These are phyloP conservation scores for Glarea lozoyensis DNA, from an alignment of 495 filamentous ascomycete genomes.

Conservation along the genomic window DNA sequence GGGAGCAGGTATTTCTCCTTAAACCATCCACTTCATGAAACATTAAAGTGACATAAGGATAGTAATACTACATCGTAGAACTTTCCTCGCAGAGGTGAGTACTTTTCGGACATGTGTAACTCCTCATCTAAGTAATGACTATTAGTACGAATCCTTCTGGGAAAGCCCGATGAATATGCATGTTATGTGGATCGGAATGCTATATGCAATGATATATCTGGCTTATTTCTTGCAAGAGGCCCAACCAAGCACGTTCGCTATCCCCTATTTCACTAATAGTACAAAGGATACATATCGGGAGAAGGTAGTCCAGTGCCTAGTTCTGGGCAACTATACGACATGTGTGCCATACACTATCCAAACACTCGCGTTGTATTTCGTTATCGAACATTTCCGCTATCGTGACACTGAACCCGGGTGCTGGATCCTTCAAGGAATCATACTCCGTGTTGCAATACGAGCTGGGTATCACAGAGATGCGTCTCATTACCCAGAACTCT, in stretches of 20 bases:
- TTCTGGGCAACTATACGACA: slow-evolving; percentile 33
- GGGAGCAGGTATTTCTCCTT: slow-evolving; percentile 30
- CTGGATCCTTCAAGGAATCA: slow-evolving; percentile 38
- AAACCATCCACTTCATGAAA: too few relatives aligned
- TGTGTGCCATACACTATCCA: slow-evolving; percentile 34
- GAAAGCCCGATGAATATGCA: slow-evolving; percentile 26
- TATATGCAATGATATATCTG: slow-evolving; percentile 31
- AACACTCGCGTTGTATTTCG: slow-evolving; percentile 35
- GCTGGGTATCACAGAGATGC: slow-evolving; percentile 49
- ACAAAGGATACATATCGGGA: not conserved
- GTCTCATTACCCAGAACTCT: slow-evolving; percentile 34
- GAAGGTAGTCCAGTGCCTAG: slow-evolving; percentile 28
- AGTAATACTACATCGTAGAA: slow-evolving; percentile 30
- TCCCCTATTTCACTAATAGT: too few relatives aligned
- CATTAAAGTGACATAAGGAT: too few relatives aligned
- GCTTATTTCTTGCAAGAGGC: slow-evolving; percentile 30
- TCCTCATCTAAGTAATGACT: slow-evolving; percentile 34
- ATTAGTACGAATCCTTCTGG: slow-evolving; percentile 41
- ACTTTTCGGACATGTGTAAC: not conserved
- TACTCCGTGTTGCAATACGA: slow-evolving; percentile 39
- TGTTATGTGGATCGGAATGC: slow-evolving; percentile 36
- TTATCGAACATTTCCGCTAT: slow-evolving; percentile 32
- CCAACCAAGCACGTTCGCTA: too few relatives aligned
- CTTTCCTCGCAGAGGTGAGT: slow-evolving; percentile 25
- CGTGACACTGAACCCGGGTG: slow-evolving; percentile 31